Percentiles rank a stretch among this genome's conserved stretches.
Evolutionary conservation across 768 basidiomycete species (phyloP).

Genomic region (Collybia sp.): DNA sequence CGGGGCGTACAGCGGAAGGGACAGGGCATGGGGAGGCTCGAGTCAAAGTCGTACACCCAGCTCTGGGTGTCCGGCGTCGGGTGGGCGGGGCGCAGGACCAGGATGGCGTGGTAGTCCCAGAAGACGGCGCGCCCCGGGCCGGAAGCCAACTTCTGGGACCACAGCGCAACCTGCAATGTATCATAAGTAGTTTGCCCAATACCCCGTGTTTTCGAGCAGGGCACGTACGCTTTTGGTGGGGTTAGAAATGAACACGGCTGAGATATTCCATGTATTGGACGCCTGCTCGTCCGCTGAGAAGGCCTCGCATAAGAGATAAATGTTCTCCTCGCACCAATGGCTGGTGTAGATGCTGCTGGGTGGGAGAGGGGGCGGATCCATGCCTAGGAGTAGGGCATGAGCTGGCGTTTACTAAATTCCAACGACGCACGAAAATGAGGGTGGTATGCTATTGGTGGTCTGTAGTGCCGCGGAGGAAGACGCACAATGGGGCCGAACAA

Average conservation of each 20-base stretch:
- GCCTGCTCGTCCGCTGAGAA: conserved; percentile 29
- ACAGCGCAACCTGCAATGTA: conserved; percentile 53
- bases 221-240: conserved; percentile 44
- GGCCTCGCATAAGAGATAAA: conserved; percentile 50
- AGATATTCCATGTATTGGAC: conserved; percentile 40
- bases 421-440: too few relatives aligned
- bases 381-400: not conserved
- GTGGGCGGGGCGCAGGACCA: conserved; percentile 37
- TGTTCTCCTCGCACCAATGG: conserved; percentile 72
- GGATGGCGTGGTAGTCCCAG: conserved; percentile 77
- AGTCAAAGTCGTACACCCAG: conserved; percentile 75
- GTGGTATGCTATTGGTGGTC: too few relatives aligned
- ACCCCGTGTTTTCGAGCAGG: too few relatives aligned
- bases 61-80: not conserved
- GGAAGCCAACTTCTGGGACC: conserved; percentile 47
- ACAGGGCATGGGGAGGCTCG: conserved; percentile 45
- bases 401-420: too few relatives aligned
- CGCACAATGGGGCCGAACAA: too few relatives aligned
- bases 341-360: conserved; percentile 44
- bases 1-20: conserved; percentile 37
- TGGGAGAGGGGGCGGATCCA: conserved; percentile 29
- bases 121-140: conserved; percentile 37
- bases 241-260: conserved; percentile 66
- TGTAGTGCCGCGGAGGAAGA: too few relatives aligned
- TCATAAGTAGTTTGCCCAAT: not conserved